Percentiles rank a stretch among this genome's conserved stretches.
Evolutionary conservation across 2,329 filamentous ascomycete genomes (phyloP).

Genomic region (Botrytis galanthina): DNA sequence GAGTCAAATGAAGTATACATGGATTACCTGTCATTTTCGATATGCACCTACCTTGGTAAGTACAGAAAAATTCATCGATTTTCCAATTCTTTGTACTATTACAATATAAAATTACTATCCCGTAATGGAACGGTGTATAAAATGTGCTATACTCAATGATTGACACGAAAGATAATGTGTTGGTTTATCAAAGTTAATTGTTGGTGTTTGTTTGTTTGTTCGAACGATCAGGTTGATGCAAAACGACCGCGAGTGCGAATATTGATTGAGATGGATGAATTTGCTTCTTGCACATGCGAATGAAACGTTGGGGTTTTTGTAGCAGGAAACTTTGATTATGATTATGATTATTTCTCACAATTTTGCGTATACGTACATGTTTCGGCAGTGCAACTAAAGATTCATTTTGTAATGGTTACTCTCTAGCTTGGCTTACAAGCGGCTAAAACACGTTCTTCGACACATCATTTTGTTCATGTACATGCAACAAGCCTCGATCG

Average conservation of each 20-base stretch:
- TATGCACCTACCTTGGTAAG: too few species aligned
- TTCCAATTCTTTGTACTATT: too few species aligned
- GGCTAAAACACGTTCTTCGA: neutral
- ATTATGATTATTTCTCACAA: neutral
- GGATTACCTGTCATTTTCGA: too few species aligned
- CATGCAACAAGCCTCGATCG: neutral
- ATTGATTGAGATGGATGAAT: too few species aligned
- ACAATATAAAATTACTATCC: too few species aligned
- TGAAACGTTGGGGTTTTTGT: neutral
- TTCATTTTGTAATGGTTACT: neutral
- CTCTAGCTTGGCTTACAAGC: neutral
- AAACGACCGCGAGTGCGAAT: too few species aligned
- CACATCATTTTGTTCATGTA: neutral
- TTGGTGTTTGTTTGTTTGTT: too few species aligned
- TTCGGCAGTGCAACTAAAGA: neutral
- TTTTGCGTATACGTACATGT: neutral
- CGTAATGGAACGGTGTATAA: too few species aligned
- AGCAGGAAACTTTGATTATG: neutral
- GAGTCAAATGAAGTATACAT: too few species aligned
- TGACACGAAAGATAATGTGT: neutral
- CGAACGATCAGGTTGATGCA: too few species aligned
- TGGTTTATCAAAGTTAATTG: neutral
- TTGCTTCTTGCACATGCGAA: too few species aligned
- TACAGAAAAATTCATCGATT: neutral
- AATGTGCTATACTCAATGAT: too few species aligned